Conservation (phyloP, 495 filamentous ascomycete genomes). For the Penicillium dipodomyicola region DNA sequence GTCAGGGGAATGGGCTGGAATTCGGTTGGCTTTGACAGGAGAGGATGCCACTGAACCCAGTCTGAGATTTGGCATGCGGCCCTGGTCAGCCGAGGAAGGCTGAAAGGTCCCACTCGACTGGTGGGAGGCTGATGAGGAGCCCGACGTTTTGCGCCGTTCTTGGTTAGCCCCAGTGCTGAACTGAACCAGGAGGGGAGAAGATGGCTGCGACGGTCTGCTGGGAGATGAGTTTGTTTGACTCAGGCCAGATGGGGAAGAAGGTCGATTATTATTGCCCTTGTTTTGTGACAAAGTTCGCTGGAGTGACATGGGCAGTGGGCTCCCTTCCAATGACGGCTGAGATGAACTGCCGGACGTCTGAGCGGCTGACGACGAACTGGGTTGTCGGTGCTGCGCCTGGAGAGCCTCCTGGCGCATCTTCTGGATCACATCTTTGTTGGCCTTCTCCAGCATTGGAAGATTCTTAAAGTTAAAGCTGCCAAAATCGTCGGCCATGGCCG, state of each 20-base stretch:
- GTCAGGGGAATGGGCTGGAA: slow-evolving; percentile 53
- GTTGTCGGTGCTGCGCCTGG: slow-evolving; percentile 56
- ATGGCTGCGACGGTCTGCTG: slow-evolving; percentile 84
- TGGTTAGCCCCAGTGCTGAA: slow-evolving; percentile 78
- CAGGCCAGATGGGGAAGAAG: slow-evolving; percentile 77
- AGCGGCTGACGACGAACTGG: slow-evolving; percentile 21
- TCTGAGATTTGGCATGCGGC: slow-evolving; percentile 47
- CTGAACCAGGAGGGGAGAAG: slow-evolving; percentile 87
- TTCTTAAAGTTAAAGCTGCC: slow-evolving; percentile 97
- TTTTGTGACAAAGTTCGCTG: slow-evolving; percentile 80
- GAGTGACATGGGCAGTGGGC: slow-evolving; percentile 77
- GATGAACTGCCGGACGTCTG: slow-evolving; percentile 44
- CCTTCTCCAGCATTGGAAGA: slow-evolving; percentile 91
- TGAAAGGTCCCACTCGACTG: slow-evolving; percentile 71
- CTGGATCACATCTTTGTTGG: slow-evolving; percentile 97
- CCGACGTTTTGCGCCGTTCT: slow-evolving; percentile 76
- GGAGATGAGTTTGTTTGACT: slow-evolving; percentile 83
- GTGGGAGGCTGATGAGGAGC: slow-evolving; percentile 81
- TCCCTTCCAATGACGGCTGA: slow-evolving; percentile 74
- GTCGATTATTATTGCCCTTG: slow-evolving; percentile 71
- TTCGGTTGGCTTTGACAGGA: slow-evolving; percentile 70
- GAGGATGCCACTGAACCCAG: slow-evolving; percentile 67
- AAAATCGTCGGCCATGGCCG: slow-evolving; percentile 85
- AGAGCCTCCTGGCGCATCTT: slow-evolving; percentile 87
- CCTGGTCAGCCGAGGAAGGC: slow-evolving; percentile 64